These are phyloP conservation scores for Scheffersomyces parashehatae DNA, from an alignment of 1,139 yeast species.

Conservation along the genomic window DNA sequence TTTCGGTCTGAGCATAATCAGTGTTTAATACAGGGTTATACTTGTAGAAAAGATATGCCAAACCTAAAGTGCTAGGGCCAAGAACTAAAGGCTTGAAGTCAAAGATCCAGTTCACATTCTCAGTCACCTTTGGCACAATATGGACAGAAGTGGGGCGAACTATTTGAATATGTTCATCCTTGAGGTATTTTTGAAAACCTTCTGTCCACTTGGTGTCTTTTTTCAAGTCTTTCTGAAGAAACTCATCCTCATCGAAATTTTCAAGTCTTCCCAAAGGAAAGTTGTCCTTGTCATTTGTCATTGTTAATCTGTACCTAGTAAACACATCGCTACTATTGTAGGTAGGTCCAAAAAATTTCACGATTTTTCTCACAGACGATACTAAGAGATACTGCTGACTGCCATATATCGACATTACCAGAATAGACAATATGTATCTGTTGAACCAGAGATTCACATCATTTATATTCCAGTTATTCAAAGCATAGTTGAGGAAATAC, in stretches of 20 bases:
- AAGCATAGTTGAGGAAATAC: conserved; percentile 33
- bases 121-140: conserved; percentile 10
- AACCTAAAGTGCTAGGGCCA: conserved; percentile 18
- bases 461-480: conserved; percentile 25
- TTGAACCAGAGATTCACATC: conserved; percentile 30
- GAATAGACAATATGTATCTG: conserved; percentile 29
- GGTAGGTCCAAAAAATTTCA: conserved; percentile 14
- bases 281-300: conserved; percentile 17
- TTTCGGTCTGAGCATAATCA: conserved; percentile 8
- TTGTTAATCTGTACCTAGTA: conserved; percentile 20
- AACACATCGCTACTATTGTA: conserved; percentile 12
- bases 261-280: conserved; percentile 26
- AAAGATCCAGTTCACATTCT: conserved; percentile 29
- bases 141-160: conserved; percentile 18
- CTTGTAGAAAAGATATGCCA: conserved; percentile 19
- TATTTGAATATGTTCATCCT: conserved; percentile 15
- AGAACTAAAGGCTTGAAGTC: conserved; percentile 33
- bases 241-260: conserved; percentile 10
- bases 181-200: conserved; percentile 14
- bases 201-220: conserved; percentile 17
- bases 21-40: conserved; percentile 22
- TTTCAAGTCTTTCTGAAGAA: conserved; percentile 5
- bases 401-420: conserved; percentile 23
- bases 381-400: conserved; percentile 22
- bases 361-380: conserved; percentile 18